These are phyloP conservation scores for Exophiala dermatitidis DNA, from an alignment of 2,329 filamentous ascomycete genomes.

Conservation along the genomic window DNA sequence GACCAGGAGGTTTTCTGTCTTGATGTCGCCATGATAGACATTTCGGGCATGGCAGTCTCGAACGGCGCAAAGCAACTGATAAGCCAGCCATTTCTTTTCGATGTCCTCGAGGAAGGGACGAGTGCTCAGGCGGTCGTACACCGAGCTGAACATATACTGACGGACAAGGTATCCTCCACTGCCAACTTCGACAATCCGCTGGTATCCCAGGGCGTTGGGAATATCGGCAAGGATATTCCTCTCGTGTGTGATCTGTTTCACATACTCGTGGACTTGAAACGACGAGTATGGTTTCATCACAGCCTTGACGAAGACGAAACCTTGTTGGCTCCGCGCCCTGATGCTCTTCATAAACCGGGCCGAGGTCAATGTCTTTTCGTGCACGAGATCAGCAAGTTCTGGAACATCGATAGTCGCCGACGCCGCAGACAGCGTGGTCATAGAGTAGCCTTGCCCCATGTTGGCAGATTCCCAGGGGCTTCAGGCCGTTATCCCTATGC, in stretches of 20 bases:
- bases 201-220: slow-evolving; percentile 84
- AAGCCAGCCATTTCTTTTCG: slow-evolving; percentile 97
- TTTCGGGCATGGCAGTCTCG: slow-evolving; percentile 85
- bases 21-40: slow-evolving; percentile 95
- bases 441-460: slow-evolving; percentile 97
- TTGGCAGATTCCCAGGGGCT: slow-evolving; percentile 19
- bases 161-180: slow-evolving; percentile 88
- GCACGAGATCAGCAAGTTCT: slow-evolving; percentile 81
- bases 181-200: slow-evolving; percentile 83
- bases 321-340: slow-evolving; percentile 79
- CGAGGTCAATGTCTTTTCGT: slow-evolving; percentile 86
- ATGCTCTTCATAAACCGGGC: slow-evolving; percentile 97
- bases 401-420: slow-evolving; percentile 89
- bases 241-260: slow-evolving; percentile 71
- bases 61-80: slow-evolving; percentile 85
- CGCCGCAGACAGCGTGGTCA: slow-evolving; percentile 83
- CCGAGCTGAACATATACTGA: slow-evolving; percentile 90
- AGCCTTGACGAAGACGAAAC: slow-evolving; percentile 87
- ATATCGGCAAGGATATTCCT: slow-evolving; percentile 70
- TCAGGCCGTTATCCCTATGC: neutral
- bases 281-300: slow-evolving; percentile 85
- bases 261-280: slow-evolving; percentile 73
- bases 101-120: slow-evolving; percentile 94
- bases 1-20: slow-evolving; percentile 92
- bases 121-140: slow-evolving; percentile 93